Evolutionary conservation across 2,329 filamentous ascomycete genomes (phyloP), one percentile per base, ranked within the genome.

Genomic region (Ilyonectria mors-panacis): DNA sequence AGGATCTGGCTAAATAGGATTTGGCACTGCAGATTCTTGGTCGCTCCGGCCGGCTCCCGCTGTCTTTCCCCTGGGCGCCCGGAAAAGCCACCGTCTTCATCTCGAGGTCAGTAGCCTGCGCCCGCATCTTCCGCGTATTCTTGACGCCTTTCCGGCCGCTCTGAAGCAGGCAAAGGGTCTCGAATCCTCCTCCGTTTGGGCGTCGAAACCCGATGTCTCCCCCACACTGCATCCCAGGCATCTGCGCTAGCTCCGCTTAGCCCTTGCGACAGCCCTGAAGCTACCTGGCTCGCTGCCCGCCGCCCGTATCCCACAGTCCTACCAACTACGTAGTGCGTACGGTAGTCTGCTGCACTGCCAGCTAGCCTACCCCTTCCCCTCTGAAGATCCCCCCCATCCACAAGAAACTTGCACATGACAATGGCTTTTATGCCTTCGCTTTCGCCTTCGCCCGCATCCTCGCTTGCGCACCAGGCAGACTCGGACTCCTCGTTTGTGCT

Each of bases 401-500:
- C 30, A 48, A 62, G 30, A 39, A 28, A 28, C 59, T 62, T 64
- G 57, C 61, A 64, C 55, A 64, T 64, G 61, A 64, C 61, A 56
- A 60, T 56, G 42, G 51, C 59, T 62, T 35, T 45, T 35, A 35
- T 35, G 48, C 19, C 57, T 56, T 19, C 37, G 51, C 57, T 42
- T 33, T 53, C n/a, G 50, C 30, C 50, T 53, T 9, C 28, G 48
- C 28, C 48, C 33, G 23, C 30, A 35, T 53, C n/a, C 30, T 61
- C 57, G 45, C 35, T 42, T 48, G 47, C 45, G 33, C 26, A 15
- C n/a, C 28, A 45, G 53, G 51, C 50, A 53, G 50, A 21, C 50
- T 53, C 30, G 30, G 10, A 12, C 23, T 61, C 47, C n/a, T 19
- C 47, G n/a, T 19, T 53, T 61, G 44, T 53, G 44, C 51, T 60